These are phyloP conservation scores for Coniochaeta ligniaria DNA, from an alignment of 2,329 filamentous ascomycete genomes.

Conservation along the genomic window DNA sequence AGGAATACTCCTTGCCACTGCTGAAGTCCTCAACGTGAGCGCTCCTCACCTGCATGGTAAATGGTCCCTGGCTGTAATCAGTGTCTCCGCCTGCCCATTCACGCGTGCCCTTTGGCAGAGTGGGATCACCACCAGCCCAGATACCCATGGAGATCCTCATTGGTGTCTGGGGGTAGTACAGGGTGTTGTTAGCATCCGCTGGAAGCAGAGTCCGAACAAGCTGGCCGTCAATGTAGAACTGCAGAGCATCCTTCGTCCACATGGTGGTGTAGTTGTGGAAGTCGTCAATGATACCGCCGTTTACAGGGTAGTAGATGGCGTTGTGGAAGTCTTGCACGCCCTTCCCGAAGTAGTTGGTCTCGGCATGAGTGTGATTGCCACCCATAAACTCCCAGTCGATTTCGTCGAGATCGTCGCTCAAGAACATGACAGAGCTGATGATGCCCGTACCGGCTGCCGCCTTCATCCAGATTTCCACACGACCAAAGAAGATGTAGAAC, in stretches of 20 bases:
- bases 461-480: conserved; percentile 71
- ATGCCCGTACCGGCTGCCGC: conserved; percentile 69
- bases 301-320: conserved; percentile 49
- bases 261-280: conserved; percentile 72
- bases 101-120: conserved; percentile 48
- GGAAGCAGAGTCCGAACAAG: conserved; percentile 58
- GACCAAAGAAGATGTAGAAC: conserved; percentile 83
- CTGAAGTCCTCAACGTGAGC: conserved; percentile 49
- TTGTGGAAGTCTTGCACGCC: conserved; percentile 57
- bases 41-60: conserved; percentile 66
- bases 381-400: conserved; percentile 84
- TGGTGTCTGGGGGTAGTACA: conserved; percentile 69
- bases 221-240: conserved; percentile 64
- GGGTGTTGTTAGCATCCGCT: conserved; percentile 52
- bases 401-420: conserved; percentile 80
- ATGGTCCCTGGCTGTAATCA: conserved; percentile 59
- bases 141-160: conserved; percentile 64
- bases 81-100: conserved; percentile 66
- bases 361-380: conserved; percentile 51
- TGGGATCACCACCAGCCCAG: conserved; percentile 55
- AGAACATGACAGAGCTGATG: conserved; percentile 74
- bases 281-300: conserved; percentile 47
- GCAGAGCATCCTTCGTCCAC: conserved; percentile 61
- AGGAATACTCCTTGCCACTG: conserved; percentile 59
- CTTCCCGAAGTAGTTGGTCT: conserved; percentile 77